phyloP scores from a whole-genome alignment of 805 yeast species.

The Komagataella phaffii region DNA sequence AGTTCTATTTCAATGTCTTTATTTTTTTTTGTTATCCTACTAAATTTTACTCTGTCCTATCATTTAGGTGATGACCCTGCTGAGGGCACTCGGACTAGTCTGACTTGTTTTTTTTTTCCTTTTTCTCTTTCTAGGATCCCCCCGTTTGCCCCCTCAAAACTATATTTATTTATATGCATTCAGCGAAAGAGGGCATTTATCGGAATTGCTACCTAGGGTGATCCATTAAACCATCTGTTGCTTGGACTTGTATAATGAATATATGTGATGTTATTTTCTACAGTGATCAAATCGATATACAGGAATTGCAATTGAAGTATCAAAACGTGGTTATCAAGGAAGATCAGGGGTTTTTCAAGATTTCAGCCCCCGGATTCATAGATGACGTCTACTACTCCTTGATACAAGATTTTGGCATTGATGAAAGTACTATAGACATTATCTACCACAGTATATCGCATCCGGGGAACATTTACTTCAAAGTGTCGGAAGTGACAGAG shows the following conservation, averaged over 20 bases:
- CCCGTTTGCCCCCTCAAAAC: not conserved
- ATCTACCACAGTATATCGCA: constrained; percentile 24
- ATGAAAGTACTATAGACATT: constrained; percentile 3
- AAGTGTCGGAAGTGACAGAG: not conserved
- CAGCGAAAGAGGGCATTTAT: not conserved
- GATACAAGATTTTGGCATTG: not conserved
- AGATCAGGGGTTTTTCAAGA: constrained; percentile 7
- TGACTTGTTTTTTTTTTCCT: not conserved
- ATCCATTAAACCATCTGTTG: not conserved
- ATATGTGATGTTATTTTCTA: not conserved
- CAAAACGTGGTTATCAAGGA: constrained; percentile 4
- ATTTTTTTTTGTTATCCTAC: not conserved
- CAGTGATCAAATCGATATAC: not conserved
- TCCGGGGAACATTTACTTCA: constrained; percentile 46
- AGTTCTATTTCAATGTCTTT: not conserved
- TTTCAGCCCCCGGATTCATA: not conserved
- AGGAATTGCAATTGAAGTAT: not conserved
- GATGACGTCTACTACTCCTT: not conserved
- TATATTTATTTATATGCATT: too few relatives aligned
- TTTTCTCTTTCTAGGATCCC: not conserved
- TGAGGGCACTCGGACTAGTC: not conserved
- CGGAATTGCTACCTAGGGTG: not conserved
- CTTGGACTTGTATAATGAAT: not conserved
- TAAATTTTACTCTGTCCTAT: not conserved
- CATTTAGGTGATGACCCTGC: not conserved